Percentiles rank a stretch among this genome's conserved stretches.
phyloP scores from a whole-genome alignment of 2,329 filamentous ascomycete genomes.

The Xylariomycetidae sp. region DNA sequence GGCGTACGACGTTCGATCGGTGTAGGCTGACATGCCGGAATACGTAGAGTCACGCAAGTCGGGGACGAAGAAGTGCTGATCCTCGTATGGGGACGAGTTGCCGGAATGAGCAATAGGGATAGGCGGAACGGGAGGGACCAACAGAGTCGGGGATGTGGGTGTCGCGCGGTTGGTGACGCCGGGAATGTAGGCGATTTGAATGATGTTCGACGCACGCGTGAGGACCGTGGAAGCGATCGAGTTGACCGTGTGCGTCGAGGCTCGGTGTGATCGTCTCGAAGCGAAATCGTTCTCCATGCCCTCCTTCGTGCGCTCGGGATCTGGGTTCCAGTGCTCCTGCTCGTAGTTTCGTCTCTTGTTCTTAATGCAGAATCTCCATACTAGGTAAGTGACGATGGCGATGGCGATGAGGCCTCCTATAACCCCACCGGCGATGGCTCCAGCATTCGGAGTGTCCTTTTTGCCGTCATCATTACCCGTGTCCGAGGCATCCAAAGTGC shows the following conservation, averaged over 20 bases:
- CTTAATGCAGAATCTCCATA: constrained; percentile 88
- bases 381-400: constrained; percentile 68
- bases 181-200: constrained; percentile 98
- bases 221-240: constrained; percentile 95
- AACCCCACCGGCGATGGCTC: constrained; percentile 88
- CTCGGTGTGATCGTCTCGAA: constrained; percentile 56
- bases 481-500: constrained; percentile 21
- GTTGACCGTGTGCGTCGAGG: constrained; percentile 78
- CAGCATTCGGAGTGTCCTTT: constrained; percentile 64
- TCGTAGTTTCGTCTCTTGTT: constrained; percentile 63
- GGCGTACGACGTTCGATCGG: constrained; percentile 58
- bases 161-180: constrained; percentile 90
- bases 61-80: constrained; percentile 91
- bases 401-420: constrained; percentile 77
- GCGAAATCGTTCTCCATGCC: constrained; percentile 24
- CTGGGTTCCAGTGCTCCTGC: constrained; percentile 51
- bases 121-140: constrained; percentile 89
- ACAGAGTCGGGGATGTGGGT: constrained; percentile 72
- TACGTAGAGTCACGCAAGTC: constrained; percentile 90
- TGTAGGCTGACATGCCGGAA: constrained; percentile 65
- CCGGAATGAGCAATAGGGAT: constrained; percentile 68
- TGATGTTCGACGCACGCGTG: constrained; percentile 95
- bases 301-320: constrained; percentile 46
- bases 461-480: too few species aligned
- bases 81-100: constrained; percentile 55